These are phyloP conservation scores for Colletotrichum tamarilloi DNA, from an alignment of 2,329 filamentous ascomycete species.

Conservation along the genomic window DNA sequence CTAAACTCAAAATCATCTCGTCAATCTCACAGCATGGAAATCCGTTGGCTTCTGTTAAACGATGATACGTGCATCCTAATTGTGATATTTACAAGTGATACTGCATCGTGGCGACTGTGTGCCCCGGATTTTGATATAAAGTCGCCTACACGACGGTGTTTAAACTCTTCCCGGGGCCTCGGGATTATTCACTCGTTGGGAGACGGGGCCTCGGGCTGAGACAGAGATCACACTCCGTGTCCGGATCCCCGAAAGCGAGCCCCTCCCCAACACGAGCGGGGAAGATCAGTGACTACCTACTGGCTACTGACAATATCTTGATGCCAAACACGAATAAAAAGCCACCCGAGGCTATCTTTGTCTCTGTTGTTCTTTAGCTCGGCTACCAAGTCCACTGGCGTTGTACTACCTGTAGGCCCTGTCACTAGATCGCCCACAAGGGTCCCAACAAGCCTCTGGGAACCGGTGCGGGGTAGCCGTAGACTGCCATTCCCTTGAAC, in stretches of 20 bases:
- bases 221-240: neutral
- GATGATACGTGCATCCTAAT: no score
- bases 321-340: neutral
- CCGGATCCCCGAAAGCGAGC: neutral
- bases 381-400: neutral
- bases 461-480: neutral
- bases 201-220: neutral
- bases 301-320: neutral
- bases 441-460: neutral
- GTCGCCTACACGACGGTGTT: neutral
- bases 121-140: neutral
- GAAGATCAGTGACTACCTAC: neutral
- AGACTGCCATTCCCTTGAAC: neutral
- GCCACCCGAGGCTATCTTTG: neutral
- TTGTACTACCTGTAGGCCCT: neutral
- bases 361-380: neutral
- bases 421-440: neutral
- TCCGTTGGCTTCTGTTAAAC: neutral
- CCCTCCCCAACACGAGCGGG: neutral
- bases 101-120: no score
- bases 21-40: neutral
- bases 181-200: no score
- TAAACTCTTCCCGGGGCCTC: neutral
- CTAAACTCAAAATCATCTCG: neutral
- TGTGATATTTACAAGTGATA: no score